Evolutionary conservation across 192 early-diverging fungal species (phyloP), one percentile per base, ranked within the genome.

Genomic region (Coemansia sp.): DNA sequence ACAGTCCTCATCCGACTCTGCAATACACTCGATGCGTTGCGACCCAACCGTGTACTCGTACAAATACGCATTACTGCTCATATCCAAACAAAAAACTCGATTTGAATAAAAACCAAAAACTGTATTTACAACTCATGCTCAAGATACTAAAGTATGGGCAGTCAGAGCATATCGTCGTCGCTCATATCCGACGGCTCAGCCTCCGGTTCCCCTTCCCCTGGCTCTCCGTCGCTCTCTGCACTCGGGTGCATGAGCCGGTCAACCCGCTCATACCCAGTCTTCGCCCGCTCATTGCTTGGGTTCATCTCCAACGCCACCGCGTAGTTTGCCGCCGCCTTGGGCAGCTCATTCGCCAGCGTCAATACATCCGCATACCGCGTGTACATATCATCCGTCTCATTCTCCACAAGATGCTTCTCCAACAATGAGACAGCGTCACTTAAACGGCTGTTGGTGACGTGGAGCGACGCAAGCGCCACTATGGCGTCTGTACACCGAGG

Each of bases 321-420:
- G 31, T 82, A 82, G 55, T 68, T 70, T 4, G 44, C 69, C 0
- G 74, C 71, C 15, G 80, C 80, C 48, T 64, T 62, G 4, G 69
- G 70, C 22, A 82, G 64, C 25, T 70, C 62, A 23, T 69, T 70
- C 7, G 69, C 74, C 59, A 82, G 68, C 15, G 74, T 77, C 50
- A 82, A 68, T 10, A 82, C 60, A 28, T 82, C 80, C 1, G 74
- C 80, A 23, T 71, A 77, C 8, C 71, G 26, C 25, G 74, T 62
- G 60, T 74, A 66, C 80, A 82, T 73, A 14, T 68, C 66, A 44
- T 70, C 80, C 8, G 80, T 44, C 25, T 76, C 60, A 44, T 73
- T 74, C 1, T 77, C 56, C 1, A 74, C 64, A 56, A 77, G 36
- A 10, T 73, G 55, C 56, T 44, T 54, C 37, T 73, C 74, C 10